phyloP scores from a whole-genome alignment of 495 filamentous ascomycete genomes.

The Hypoxylon perforatum region DNA sequence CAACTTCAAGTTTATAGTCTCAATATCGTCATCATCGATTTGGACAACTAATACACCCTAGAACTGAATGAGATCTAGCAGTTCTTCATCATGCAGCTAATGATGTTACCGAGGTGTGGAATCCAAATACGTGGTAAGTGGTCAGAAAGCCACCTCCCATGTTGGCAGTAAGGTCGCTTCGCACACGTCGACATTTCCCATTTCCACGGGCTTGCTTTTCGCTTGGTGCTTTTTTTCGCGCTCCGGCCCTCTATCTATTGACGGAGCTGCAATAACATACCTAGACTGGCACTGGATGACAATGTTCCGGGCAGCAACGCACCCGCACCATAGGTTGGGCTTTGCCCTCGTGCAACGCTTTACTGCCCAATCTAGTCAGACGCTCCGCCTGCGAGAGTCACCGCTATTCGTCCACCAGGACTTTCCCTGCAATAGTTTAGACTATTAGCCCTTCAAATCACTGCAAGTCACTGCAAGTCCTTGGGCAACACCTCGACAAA shows the following conservation, averaged over 20 bases:
- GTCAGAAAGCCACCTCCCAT: constrained; percentile 27
- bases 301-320: constrained; percentile 42
- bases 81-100: constrained; percentile 9
- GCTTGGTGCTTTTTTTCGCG: constrained; percentile 18
- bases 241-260: constrained; percentile 19
- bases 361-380: constrained; percentile 49
- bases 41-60: not conserved
- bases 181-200: constrained; percentile 28
- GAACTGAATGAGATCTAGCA: not conserved
- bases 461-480: constrained; percentile 27
- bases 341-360: constrained; percentile 39
- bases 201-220: constrained; percentile 21
- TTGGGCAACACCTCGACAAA: constrained; percentile 39
- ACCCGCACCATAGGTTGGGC: constrained; percentile 40
- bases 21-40: not conserved
- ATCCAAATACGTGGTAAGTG: constrained; percentile 39
- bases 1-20: not conserved
- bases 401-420: constrained; percentile 43
- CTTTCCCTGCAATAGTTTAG: constrained; percentile 35
- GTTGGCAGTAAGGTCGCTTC: constrained; percentile 15
- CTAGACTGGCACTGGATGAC: constrained; percentile 26
- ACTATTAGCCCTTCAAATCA: constrained; percentile 28
- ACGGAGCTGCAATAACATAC: constrained; percentile 16
- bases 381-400: constrained; percentile 38
- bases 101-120: constrained; percentile 27